phyloP scores from a whole-genome alignment of 768 basidiomycete species.

The Lactifluus rugatus region DNA sequence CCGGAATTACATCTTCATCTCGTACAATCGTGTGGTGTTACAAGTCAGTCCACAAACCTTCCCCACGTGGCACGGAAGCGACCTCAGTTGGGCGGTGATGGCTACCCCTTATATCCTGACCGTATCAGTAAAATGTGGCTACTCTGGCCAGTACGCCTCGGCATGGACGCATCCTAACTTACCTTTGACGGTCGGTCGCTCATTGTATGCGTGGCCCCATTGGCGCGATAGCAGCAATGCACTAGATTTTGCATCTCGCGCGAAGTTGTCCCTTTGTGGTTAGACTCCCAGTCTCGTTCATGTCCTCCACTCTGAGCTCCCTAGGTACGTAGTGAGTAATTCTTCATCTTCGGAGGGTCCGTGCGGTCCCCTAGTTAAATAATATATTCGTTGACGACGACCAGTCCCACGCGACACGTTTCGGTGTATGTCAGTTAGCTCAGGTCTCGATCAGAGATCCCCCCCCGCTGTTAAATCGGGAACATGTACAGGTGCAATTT shows the following conservation, averaged over 20 bases:
- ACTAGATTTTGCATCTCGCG: conserved; percentile 66
- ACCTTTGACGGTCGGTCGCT: conserved; percentile 1
- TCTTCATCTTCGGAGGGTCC: conserved; percentile 72
- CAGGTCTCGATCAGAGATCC: background rate
- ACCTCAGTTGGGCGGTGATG: conserved; percentile 69
- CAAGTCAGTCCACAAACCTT: conserved; percentile 60
- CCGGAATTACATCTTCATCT: conserved; percentile 62
- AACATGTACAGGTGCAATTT: conserved; percentile 50
- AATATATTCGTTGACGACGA: conserved; percentile 55
- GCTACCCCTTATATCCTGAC: conserved; percentile 62
- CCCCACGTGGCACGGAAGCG: conserved; percentile 49
- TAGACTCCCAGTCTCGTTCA: conserved; percentile 55
- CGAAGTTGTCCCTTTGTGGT: conserved; percentile 47
- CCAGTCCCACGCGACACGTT: conserved; percentile 56
- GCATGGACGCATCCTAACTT: background rate
- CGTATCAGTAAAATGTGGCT: conserved; percentile 73
- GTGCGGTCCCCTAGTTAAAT: conserved; percentile 62
- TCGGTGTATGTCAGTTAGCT: conserved; percentile 38
- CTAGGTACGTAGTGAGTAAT: conserved; percentile 62
- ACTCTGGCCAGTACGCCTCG: conserved; percentile 50
- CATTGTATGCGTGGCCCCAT: background rate
- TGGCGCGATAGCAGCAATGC: conserved; percentile 51
- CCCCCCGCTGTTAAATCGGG: conserved; percentile 14
- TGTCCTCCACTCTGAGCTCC: conserved; percentile 67
- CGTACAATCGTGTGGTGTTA: conserved; percentile 67